Conservation (phyloP, 805 yeast species). For the Pichia nanzhaoensis region DNA sequence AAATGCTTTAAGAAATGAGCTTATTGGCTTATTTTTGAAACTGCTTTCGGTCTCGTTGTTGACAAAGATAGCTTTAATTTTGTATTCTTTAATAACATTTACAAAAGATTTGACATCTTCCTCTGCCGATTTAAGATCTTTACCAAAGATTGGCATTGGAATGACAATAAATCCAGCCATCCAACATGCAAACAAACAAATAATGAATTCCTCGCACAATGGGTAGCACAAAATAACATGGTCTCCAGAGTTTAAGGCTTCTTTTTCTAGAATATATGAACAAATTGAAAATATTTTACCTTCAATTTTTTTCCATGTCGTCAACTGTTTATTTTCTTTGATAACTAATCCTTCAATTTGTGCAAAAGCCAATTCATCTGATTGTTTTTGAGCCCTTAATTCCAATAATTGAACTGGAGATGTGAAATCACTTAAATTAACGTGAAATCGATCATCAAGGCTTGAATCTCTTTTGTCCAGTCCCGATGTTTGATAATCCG, state of each 20-base stretch:
- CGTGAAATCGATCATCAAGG: slow-evolving; percentile 69
- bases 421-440: slow-evolving; percentile 62
- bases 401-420: slow-evolving; percentile 68
- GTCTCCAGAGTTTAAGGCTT: slow-evolving; percentile 59
- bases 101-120: slow-evolving; percentile 70
- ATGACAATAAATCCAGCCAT: slow-evolving; percentile 72
- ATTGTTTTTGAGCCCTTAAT: slow-evolving; percentile 66
- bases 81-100: slow-evolving; percentile 61
- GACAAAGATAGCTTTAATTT: slow-evolving; percentile 64
- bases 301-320: slow-evolving; percentile 74
- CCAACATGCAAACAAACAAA: slow-evolving; percentile 82
- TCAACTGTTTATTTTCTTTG: slow-evolving; percentile 39
- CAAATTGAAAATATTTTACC: slow-evolving; percentile 69
- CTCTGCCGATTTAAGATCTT: slow-evolving; percentile 44
- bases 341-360: slow-evolving; percentile 34
- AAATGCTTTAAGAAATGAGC: slow-evolving; percentile 47
- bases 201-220: slow-evolving; percentile 76
- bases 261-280: slow-evolving; percentile 60
- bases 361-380: slow-evolving; percentile 74
- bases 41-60: slow-evolving; percentile 69
- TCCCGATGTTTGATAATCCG: slow-evolving; percentile 74
- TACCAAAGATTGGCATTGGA: slow-evolving; percentile 66
- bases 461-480: slow-evolving; percentile 72
- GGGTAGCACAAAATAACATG: slow-evolving; percentile 77
- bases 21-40: slow-evolving; percentile 60